Evolutionary conservation across 179 eudicot species (phyloP), one percentile per base, ranked within the genome.

Genomic region (Drosera spatulata): DNA sequence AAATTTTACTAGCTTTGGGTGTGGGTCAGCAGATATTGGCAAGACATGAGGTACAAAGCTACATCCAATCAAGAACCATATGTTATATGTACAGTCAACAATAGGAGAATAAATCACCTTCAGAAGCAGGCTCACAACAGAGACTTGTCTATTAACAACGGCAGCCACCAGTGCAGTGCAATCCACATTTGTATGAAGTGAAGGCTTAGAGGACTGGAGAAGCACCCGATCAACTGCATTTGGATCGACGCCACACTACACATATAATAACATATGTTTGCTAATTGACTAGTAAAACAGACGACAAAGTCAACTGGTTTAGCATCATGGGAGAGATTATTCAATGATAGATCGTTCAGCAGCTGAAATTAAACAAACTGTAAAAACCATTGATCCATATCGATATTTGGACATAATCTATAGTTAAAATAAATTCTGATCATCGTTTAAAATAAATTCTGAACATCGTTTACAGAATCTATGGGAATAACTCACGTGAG

Each of bases 141-240:
- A 66, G 58, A 79, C 73, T 68, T 88, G 99, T 73, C 87, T 73
- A 59, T 83, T 78, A 61, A 93, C 91, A 64, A 93, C 72, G 56
- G 99, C 99, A 63, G 95, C 99, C 47, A 81, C 93, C 14, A 93
- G 91, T 12, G 82, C 86, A 48, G 67, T 81, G 73, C 95, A 93
- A 73, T 86, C 78, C 49, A 77, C 68, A 66, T 83, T 93, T 45
- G 85, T 66, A 66, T 86, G 95, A 58, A 93, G 85, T 70, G 83
- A 78, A 61, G 99, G 99, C 74, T 77, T 84, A 45, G 76, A 76
- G 53, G 99, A 93, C 68, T 80, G 89, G 10, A 93, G 81, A 67
- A 93, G 77, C 58, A 88, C 79, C 40, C 99, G 80, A 62, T 73
- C 75, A 62, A 61, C 72, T 61, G 82, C 85, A 73, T 88, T 84